These are phyloP conservation scores for Lipomyces yamanashiensis DNA, from an alignment of 805 yeast species.

Conservation along the genomic window DNA sequence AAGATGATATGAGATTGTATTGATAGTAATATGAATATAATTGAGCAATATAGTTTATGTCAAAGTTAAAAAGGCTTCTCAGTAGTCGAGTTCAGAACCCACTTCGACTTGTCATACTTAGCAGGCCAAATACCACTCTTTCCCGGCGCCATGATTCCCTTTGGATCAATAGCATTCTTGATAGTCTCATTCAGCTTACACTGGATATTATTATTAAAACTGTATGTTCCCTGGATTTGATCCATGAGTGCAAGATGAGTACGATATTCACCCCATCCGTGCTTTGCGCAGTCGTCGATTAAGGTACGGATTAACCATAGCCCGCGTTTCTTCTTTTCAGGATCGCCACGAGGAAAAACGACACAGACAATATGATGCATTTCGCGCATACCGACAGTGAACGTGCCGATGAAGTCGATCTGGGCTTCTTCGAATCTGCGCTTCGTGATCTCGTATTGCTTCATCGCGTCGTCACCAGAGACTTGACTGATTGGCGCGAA, in stretches of 20 bases:
- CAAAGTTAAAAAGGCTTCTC: background rate
- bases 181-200: constrained; percentile 12
- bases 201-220: constrained; percentile 11
- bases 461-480: constrained; percentile 20
- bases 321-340: background rate
- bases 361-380: constrained; percentile 18
- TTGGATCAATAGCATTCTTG: constrained; percentile 19
- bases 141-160: constrained; percentile 23
- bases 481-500: constrained; percentile 19
- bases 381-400: constrained; percentile 22
- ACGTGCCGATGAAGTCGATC: constrained; percentile 18
- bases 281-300: constrained; percentile 18
- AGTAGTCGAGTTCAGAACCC: constrained; percentile 1
- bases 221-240: constrained; percentile 15
- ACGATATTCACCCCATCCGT: constrained; percentile 22
- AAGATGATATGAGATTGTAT: no score
- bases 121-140: constrained; percentile 22
- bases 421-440: constrained; percentile 14
- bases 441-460: constrained; percentile 12
- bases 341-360: constrained; percentile 8
- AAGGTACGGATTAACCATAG: constrained; percentile 10
- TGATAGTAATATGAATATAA: background rate
- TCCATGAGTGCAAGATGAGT: constrained; percentile 21
- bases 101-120: constrained; percentile 9
- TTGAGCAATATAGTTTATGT: background rate